A percentile compares a stretch with the other conserved stretches of the same genome.
These are phyloP conservation scores for Debaryomycetaceae sp. DNA, from an alignment of 1,139 yeast genomes.

Conservation along the genomic window DNA sequence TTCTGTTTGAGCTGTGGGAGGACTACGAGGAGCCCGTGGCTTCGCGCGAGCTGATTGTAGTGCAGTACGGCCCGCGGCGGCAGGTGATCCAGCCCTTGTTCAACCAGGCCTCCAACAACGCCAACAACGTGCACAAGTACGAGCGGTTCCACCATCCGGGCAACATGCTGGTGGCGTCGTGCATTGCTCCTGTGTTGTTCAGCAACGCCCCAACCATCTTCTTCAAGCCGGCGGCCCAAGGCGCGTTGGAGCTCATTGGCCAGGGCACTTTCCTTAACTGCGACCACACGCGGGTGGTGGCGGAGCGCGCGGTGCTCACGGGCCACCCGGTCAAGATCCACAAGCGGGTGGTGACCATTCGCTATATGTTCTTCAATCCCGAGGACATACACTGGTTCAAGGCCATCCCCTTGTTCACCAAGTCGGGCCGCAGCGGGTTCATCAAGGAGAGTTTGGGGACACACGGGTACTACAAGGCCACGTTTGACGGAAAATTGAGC, in stretches of 20 bases:
- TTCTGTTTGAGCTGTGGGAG: conserved; percentile 83
- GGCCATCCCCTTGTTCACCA: conserved; percentile 88
- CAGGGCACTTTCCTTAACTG: conserved; percentile 87
- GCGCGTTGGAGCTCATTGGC: conserved; percentile 66
- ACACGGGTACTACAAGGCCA: conserved; percentile 96
- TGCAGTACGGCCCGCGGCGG: conserved; percentile 92
- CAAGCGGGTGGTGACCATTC: conserved; percentile 82
- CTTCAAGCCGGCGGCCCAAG: conserved; percentile 49
- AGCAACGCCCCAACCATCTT: conserved; percentile 78
- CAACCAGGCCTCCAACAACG: conserved; percentile 70
- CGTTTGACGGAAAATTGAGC: conserved; percentile 84
- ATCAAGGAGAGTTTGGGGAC: conserved; percentile 96
- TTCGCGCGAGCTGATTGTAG: conserved; percentile 71
- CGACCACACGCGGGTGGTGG: conserved; percentile 79
- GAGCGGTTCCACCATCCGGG: conserved; percentile 84
- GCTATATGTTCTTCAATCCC: conserved; percentile 95
- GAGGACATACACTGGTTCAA: conserved; percentile 89
- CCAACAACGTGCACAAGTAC: conserved; percentile 83
- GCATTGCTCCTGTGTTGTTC: conserved; percentile 85
- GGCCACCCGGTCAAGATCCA: conserved; percentile 97
- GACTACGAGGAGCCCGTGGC: conserved; percentile 81
- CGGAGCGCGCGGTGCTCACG: conserved; percentile 84
- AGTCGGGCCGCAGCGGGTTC: conserved; percentile 87
- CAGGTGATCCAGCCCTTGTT: conserved; percentile 80
- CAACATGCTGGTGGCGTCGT: conserved; percentile 68